A percentile compares a stretch with the other conserved stretches of the same genome.
These are phyloP conservation scores for Gorgonomyces haynaldii DNA, from an alignment of 192 early-diverging fungal genomes.

Conservation along the genomic window DNA sequence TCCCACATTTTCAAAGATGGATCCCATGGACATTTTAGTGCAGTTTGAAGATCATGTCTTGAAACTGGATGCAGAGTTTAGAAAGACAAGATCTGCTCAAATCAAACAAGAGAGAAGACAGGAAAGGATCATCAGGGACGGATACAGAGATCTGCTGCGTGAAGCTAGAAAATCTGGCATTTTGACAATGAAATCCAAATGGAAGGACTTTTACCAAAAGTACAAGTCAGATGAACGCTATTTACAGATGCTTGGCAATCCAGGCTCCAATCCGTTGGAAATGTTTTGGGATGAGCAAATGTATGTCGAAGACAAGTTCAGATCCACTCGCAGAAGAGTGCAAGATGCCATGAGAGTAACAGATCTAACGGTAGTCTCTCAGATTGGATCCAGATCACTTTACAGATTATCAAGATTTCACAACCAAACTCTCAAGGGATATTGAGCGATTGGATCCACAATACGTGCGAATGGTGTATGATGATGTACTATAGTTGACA, in stretches of 20 bases:
- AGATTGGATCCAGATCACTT: not conserved
- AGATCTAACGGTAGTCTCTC: too few species aligned
- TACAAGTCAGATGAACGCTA: constrained; percentile 64
- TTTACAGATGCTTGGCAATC: constrained; percentile 58
- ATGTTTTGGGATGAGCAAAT: constrained; percentile 88
- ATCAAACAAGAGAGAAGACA: constrained; percentile 30
- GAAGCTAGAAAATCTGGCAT: constrained; percentile 43
- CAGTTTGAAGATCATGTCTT: constrained; percentile 73
- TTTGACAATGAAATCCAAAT: constrained; percentile 62
- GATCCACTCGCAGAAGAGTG: constrained; percentile 55
- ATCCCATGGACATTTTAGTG: constrained; percentile 67
- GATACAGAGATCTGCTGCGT: constrained; percentile 43
- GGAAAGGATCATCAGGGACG: constrained; percentile 62
- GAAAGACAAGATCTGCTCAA: constrained; percentile 28
- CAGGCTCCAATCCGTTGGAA: constrained; percentile 78
- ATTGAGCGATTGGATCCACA: too few species aligned
- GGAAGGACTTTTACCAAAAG: constrained; percentile 73
- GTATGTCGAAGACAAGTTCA: constrained; percentile 62
- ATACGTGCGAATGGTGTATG: too few species aligned
- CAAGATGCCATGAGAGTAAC: constrained; percentile 50
- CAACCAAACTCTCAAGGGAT: too few species aligned
- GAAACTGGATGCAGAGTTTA: constrained; percentile 45
- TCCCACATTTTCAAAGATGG: constrained; percentile 52
- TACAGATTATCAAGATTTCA: too few species aligned
- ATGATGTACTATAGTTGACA: too few species aligned